phyloP scores from a whole-genome alignment of 2,329 filamentous ascomycete genomes.

The Pseudogymnoascus sp. region DNA sequence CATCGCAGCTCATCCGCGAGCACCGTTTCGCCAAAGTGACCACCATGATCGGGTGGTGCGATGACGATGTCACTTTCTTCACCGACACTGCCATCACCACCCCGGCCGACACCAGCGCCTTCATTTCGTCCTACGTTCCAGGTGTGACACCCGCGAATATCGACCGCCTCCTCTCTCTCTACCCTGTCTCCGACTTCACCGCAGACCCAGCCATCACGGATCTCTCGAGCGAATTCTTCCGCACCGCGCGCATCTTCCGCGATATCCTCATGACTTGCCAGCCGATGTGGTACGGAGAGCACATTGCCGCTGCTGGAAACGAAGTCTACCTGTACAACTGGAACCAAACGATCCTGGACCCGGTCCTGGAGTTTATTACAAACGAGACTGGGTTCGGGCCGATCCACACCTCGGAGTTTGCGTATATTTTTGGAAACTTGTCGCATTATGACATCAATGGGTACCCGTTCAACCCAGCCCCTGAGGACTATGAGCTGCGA shows the following conservation, averaged over 20 bases:
- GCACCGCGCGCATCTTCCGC: constrained; percentile 41
- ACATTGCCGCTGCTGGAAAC: constrained; percentile 33
- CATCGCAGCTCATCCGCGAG: constrained; percentile 11
- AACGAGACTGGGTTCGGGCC: constrained; percentile 36
- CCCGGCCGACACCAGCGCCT: constrained; percentile 32
- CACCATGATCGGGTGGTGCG: constrained; percentile 16
- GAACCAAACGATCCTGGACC: constrained; percentile 47
- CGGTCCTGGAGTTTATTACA: constrained; percentile 31
- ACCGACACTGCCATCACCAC: not conserved
- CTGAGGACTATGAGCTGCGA: constrained; percentile 35
- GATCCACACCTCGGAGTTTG: constrained; percentile 46
- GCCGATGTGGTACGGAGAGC: constrained; percentile 37
- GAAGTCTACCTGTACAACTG: constrained; percentile 43
- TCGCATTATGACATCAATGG: constrained; percentile 36
- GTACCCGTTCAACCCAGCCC: constrained; percentile 31
- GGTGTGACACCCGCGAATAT: constrained; percentile 34
- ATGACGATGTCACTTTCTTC: constrained; percentile 11
- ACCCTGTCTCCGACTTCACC: constrained; percentile 42
- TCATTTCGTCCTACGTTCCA: not conserved
- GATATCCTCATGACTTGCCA: constrained; percentile 45
- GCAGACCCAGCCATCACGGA: constrained; percentile 30
- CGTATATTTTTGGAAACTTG: constrained; percentile 44
- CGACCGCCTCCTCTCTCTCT: constrained; percentile 39
- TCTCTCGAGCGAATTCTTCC: constrained; percentile 42
- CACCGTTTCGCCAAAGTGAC: constrained; percentile 12